phyloP scores from a whole-genome alignment of 352 stramenopile species.

The Phytophthora sp. region DNA sequence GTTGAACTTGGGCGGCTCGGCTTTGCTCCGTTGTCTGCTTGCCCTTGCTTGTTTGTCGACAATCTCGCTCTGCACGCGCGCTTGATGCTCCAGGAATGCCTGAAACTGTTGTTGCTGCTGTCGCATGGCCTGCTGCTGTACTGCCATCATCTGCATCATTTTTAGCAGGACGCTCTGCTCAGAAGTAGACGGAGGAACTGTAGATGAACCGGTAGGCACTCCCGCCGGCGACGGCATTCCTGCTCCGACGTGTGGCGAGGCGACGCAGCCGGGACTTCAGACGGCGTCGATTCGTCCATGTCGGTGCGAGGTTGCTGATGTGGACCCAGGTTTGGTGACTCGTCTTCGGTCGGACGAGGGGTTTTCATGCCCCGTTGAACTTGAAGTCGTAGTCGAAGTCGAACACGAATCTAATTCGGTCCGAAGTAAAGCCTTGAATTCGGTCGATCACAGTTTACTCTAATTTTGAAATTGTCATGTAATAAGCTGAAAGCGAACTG shows the following conservation, averaged over 20 bases:
- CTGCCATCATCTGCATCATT: slow-evolving; percentile 15
- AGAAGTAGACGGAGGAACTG: not conserved
- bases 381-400: not conserved
- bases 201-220: not conserved
- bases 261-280: not conserved
- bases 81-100: slow-evolving; percentile 13
- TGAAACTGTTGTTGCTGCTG: slow-evolving; percentile 8
- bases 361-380: not conserved
- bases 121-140: slow-evolving; percentile 16
- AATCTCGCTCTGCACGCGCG: not conserved
- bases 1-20: slow-evolving; percentile 19
- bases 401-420: not conserved
- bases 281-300: not conserved
- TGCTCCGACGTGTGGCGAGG: not conserved
- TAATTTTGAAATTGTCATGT: not conserved
- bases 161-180: slow-evolving; percentile 7
- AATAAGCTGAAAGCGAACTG: not conserved
- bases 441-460: not conserved
- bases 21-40: slow-evolving; percentile 16
- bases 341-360: not conserved
- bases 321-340: not conserved
- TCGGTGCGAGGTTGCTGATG: not conserved
- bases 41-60: slow-evolving; percentile 13
- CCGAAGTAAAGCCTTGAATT: not conserved
- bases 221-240: not conserved